A percentile compares a stretch with the other conserved stretches of the same genome.
phyloP scores from a whole-genome alignment of 768 basidiomycete species.

The Mycena floridula region DNA sequence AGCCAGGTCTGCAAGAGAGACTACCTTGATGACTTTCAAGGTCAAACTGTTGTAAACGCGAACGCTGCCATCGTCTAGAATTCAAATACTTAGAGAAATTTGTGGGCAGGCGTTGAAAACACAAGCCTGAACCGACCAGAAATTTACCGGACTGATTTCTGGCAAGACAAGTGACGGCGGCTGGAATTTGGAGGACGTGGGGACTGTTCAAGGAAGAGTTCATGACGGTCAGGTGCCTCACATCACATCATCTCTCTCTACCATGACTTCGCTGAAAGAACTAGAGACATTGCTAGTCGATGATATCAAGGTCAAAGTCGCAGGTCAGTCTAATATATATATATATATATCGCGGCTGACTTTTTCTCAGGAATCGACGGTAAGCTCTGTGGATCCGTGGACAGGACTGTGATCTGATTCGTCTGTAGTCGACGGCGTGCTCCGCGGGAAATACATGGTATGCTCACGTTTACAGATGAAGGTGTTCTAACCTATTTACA shows the following conservation, averaged over 20 bases:
- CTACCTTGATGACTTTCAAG: constrained; percentile 49
- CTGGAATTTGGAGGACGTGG: constrained; percentile 34
- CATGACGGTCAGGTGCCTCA: neutral
- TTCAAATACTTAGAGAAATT: too few relatives aligned
- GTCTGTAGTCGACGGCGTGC: constrained; percentile 80
- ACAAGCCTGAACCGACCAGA: constrained; percentile 63
- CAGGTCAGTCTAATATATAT: constrained; percentile 46
- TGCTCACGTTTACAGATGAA: constrained; percentile 6
- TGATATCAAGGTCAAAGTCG: constrained; percentile 90
- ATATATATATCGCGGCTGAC: neutral
- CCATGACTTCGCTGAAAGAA: constrained; percentile 38
- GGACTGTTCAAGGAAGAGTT: constrained; percentile 4
- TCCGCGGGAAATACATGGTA: constrained; percentile 94
- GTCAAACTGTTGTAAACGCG: constrained; percentile 59
- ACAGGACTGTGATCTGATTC: constrained; percentile 4
- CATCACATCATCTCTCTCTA: neutral
- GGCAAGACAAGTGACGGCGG: constrained; percentile 48
- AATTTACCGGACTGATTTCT: constrained; percentile 43
- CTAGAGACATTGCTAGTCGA: constrained; percentile 44
- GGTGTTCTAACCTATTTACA: constrained; percentile 21
- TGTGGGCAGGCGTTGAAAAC: too few relatives aligned
- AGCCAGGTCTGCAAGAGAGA: too few relatives aligned
- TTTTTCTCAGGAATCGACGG: constrained; percentile 56
- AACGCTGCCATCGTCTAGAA: constrained; percentile 60
- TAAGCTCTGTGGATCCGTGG: constrained; percentile 22